Percentiles rank a stretch among this genome's conserved stretches.
phyloP scores from a whole-genome alignment of 208 protist genomes.

The Acanthamoeba quina region DNA sequence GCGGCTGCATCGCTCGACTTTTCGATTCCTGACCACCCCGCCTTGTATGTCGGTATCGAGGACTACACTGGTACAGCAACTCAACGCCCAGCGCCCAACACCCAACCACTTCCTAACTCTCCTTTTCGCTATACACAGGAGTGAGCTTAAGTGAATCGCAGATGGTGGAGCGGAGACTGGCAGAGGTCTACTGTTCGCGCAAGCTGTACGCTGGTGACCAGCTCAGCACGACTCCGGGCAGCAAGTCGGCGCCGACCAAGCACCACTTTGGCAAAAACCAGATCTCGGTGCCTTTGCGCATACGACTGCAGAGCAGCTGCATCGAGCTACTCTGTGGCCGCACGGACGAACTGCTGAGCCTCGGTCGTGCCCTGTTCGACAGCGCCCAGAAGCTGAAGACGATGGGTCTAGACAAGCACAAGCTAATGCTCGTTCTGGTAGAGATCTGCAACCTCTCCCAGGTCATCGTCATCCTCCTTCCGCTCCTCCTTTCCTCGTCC shows the following conservation, averaged over 20 bases:
- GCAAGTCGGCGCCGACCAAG: not conserved
- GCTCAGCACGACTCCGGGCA: not conserved
- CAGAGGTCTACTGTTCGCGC: not conserved
- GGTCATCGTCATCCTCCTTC: conserved; percentile 8
- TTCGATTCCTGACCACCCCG: not conserved
- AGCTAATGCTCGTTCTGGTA: conserved; percentile 35
- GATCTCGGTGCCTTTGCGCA: conserved; percentile 25
- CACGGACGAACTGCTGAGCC: conserved; percentile 9
- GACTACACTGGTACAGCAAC: not conserved
- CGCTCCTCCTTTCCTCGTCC: not conserved
- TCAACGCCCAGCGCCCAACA: too few relatives aligned
- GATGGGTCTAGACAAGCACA: conserved; percentile 60
- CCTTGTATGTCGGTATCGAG: not conserved
- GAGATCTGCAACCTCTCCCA: conserved; percentile 50
- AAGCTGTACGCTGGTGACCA: not conserved
- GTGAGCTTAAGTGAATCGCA: not conserved
- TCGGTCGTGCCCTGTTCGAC: conserved; percentile 28
- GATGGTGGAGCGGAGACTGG: not conserved
- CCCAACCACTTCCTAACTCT: not conserved
- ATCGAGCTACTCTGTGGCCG: conserved; percentile 2
- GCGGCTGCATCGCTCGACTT: not conserved
- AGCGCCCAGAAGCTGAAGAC: conserved; percentile 56
- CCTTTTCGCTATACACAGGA: not conserved
- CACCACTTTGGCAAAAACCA: conserved; percentile 24
- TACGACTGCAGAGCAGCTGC: conserved; percentile 48